Evolutionary conservation across 345 rosid species (phyloP).

Genomic region (Sisymbrium irio): DNA sequence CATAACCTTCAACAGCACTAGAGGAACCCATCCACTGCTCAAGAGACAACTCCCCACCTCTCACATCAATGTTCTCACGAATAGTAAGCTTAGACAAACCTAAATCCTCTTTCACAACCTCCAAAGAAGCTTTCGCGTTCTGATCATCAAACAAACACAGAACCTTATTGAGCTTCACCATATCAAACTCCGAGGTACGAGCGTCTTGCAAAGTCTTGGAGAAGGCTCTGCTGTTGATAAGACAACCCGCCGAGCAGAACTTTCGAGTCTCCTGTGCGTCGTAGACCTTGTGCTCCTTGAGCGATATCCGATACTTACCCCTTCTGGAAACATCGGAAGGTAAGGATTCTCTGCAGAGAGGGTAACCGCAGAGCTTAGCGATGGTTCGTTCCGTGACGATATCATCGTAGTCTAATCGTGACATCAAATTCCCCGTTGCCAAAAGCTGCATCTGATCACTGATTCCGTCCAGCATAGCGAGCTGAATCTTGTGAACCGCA

Average conservation of each 20-base stretch:
- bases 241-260: slow-evolving; percentile 68
- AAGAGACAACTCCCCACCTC: slow-evolving; percentile 35
- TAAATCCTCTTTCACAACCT: slow-evolving; percentile 39
- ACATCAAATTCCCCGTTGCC: slow-evolving; percentile 59
- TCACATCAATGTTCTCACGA: slow-evolving; percentile 48
- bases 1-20: slow-evolving; percentile 86
- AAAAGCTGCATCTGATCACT: slow-evolving; percentile 52
- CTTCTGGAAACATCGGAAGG: slow-evolving; percentile 51
- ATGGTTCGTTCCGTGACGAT: slow-evolving; percentile 70
- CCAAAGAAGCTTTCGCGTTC: slow-evolving; percentile 20
- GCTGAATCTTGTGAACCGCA: slow-evolving; percentile 61
- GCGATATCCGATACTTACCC: slow-evolving; percentile 62
- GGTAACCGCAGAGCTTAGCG: slow-evolving; percentile 66
- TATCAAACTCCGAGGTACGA: slow-evolving; percentile 47
- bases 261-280: slow-evolving; percentile 54
- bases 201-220: slow-evolving; percentile 49
- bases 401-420: slow-evolving; percentile 65
- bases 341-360: slow-evolving; percentile 47
- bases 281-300: slow-evolving; percentile 73
- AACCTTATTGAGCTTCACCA: slow-evolving; percentile 43
- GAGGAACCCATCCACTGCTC: slow-evolving; percentile 68
- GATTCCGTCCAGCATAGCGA: slow-evolving; percentile 60
- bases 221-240: slow-evolving; percentile 54
- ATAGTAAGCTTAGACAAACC: slow-evolving; percentile 52
- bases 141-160: slow-evolving; percentile 44